phyloP scores from a whole-genome alignment of 768 basidiomycete species.

The Auriculariales sp. region DNA sequence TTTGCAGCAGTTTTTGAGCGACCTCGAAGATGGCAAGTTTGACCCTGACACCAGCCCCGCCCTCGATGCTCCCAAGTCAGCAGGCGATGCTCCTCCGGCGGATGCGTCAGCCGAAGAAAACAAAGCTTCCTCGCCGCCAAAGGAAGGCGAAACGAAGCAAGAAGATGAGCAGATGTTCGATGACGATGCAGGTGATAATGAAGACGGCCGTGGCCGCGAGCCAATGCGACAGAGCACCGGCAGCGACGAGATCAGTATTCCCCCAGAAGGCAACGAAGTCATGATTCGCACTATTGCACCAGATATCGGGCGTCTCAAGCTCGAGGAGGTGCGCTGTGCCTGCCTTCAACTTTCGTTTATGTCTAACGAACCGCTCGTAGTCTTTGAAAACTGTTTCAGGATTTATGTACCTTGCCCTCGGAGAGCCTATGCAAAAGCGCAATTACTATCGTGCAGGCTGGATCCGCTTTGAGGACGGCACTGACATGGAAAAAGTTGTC shows the following conservation, averaged over 20 bases:
- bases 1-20: slow-evolving; percentile 55
- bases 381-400: slow-evolving; percentile 64
- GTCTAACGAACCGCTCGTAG: slow-evolving; percentile 24
- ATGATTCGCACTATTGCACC: slow-evolving; percentile 94
- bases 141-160: slow-evolving; percentile 16
- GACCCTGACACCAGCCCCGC: slow-evolving; percentile 59
- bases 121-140: slow-evolving; percentile 16
- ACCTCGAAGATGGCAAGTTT: slow-evolving; percentile 73
- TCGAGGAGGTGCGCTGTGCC: slow-evolving; percentile 60
- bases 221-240: slow-evolving; percentile 30
- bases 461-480: slow-evolving; percentile 75
- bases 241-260: slow-evolving; percentile 55
- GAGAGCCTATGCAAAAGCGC: slow-evolving; percentile 84
- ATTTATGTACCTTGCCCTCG: slow-evolving; percentile 77
- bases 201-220: slow-evolving; percentile 11
- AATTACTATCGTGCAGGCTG: slow-evolving; percentile 92
- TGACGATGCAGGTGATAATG: slow-evolving; percentile 15
- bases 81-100: slow-evolving; percentile 27
- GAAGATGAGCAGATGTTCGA: slow-evolving; percentile 16
- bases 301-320: slow-evolving; percentile 74
- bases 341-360: slow-evolving; percentile 3
- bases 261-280: slow-evolving; percentile 74
- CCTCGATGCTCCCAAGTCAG: slow-evolving; percentile 22
- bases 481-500: slow-evolving; percentile 65
- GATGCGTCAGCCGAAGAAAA: slow-evolving; percentile 7